Percentiles rank a stretch among this genome's conserved stretches.
Evolutionary conservation across 495 filamentous ascomycete species (phyloP).

Genomic region (Letharia columbiana): DNA sequence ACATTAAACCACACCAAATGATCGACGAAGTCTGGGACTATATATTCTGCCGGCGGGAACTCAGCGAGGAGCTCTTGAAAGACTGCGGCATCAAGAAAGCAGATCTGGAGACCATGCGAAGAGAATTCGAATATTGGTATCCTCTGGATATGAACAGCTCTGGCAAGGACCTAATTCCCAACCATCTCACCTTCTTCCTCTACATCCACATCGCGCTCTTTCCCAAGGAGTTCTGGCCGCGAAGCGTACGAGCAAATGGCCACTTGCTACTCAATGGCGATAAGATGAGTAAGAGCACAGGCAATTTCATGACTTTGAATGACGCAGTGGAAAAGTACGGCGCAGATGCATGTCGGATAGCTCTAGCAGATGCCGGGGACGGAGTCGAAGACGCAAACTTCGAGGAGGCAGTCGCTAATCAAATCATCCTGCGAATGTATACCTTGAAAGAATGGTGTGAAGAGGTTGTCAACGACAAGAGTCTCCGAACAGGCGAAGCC

Average conservation of each 20-base stretch:
- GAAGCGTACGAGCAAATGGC: slow-evolving; percentile 75
- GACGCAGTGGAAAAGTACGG: slow-evolving; percentile 87
- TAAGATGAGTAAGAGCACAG: slow-evolving; percentile 94
- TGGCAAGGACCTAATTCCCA: slow-evolving; percentile 79
- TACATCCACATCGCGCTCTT: slow-evolving; percentile 93
- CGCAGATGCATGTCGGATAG: slow-evolving; percentile 84
- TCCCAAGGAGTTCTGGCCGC: slow-evolving; percentile 76
- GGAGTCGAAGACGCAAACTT: slow-evolving; percentile 96
- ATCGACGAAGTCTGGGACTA: slow-evolving; percentile 96
- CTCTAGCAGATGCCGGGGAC: slow-evolving; percentile 90
- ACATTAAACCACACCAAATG: slow-evolving; percentile 78
- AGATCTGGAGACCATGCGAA: slow-evolving; percentile 64
- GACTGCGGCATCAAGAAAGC: slow-evolving; percentile 62
- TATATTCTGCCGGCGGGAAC: slow-evolving; percentile 61
- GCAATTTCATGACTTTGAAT: slow-evolving; percentile 89
- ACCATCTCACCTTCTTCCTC: slow-evolving; percentile 93
- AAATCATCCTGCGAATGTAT: slow-evolving; percentile 75
- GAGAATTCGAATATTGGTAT: slow-evolving; percentile 96
- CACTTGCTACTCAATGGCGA: slow-evolving; percentile 90
- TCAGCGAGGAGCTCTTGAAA: slow-evolving; percentile 52
- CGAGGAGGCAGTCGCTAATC: slow-evolving; percentile 87
- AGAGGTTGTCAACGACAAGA: slow-evolving; percentile 63
- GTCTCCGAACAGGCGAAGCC: slow-evolving; percentile 58
- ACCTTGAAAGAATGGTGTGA: slow-evolving; percentile 90
- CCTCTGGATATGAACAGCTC: slow-evolving; percentile 78